These are phyloP conservation scores for Lunasporangiospora selenospora DNA, from an alignment of 192 early-diverging fungal genomes.

Conservation along the genomic window DNA sequence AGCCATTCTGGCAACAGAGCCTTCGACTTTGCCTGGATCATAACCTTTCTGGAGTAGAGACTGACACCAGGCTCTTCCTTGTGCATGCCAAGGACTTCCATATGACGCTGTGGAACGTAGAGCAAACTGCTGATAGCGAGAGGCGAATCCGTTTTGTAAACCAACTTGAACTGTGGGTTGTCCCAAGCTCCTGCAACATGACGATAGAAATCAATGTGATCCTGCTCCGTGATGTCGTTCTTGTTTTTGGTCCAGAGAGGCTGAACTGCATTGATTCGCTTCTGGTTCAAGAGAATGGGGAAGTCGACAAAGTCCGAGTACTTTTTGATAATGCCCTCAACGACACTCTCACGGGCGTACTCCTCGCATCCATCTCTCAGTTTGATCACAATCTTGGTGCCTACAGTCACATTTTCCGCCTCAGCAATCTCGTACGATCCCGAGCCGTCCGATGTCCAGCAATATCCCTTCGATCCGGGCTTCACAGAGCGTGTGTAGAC, in stretches of 20 bases:
- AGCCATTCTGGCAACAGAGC: constrained; percentile 81
- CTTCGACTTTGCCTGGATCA: constrained; percentile 69
- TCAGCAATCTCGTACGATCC: constrained; percentile 80
- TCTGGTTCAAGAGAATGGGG: constrained; percentile 63
- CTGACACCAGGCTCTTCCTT: constrained; percentile 65
- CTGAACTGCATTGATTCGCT: constrained; percentile 63
- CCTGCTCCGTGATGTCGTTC: constrained; percentile 58
- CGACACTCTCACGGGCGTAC: constrained; percentile 53
- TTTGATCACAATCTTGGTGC: constrained; percentile 84
- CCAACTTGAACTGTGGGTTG: constrained; percentile 63
- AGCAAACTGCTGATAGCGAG: constrained; percentile 63
- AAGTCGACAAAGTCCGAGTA: constrained; percentile 73
- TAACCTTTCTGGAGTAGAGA: constrained; percentile 68
- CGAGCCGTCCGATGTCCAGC: constrained; percentile 82
- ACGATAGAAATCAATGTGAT: constrained; percentile 67
- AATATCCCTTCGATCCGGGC: constrained; percentile 69
- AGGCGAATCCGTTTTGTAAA: constrained; percentile 70
- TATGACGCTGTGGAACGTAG: constrained; percentile 65
- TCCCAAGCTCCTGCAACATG: constrained; percentile 67
- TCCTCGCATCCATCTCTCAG: constrained; percentile 75
- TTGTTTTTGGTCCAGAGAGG: constrained; percentile 69
- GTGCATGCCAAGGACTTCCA: constrained; percentile 62
- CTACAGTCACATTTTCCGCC: constrained; percentile 79
- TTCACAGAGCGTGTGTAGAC: constrained; percentile 74
- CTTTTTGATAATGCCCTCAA: constrained; percentile 68